Evolutionary conservation across 345 rosid species (phyloP).

Genomic region (Eucalyptus shirleyi): DNA sequence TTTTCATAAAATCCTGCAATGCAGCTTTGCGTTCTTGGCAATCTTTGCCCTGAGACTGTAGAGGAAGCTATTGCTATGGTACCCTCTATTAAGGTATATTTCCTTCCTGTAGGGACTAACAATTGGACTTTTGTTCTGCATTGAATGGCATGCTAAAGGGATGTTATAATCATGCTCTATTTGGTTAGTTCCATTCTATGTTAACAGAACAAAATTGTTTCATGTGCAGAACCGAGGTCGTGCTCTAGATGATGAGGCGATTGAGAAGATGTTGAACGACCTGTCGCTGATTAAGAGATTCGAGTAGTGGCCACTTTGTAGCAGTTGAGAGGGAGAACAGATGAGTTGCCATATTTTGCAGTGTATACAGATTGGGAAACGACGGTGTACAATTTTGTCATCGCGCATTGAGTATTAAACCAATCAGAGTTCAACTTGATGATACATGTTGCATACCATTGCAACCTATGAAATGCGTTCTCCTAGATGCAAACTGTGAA

Average conservation of each 20-base stretch:
- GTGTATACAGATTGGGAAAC: not conserved
- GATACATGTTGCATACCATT: not conserved
- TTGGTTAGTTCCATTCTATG: not conserved
- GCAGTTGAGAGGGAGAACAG: not conserved
- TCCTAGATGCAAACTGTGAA: not conserved
- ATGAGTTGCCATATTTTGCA: not conserved
- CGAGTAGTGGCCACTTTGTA: slow-evolving; percentile 17
- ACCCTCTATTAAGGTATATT: slow-evolving; percentile 78
- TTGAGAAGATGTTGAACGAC: slow-evolving; percentile 89
- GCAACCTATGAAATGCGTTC: not conserved
- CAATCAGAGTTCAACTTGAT: not conserved
- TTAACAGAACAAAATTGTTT: not conserved
- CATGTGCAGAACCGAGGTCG: slow-evolving; percentile 73
- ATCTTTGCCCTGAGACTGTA: slow-evolving; percentile 92
- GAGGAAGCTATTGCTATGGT: slow-evolving; percentile 99
- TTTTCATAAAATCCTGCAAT: not conserved
- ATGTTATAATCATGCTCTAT: not conserved
- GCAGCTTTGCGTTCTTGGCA: slow-evolving; percentile 98
- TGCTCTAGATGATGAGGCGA: slow-evolving; percentile 69
- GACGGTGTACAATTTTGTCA: not conserved
- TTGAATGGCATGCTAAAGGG: not conserved
- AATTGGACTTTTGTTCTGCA: not conserved
- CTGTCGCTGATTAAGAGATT: slow-evolving; percentile 81
- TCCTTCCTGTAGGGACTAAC: not conserved
- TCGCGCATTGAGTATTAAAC: not conserved